phyloP scores from a whole-genome alignment of 164 flowering plant species.

The Protea cynaroides region DNA sequence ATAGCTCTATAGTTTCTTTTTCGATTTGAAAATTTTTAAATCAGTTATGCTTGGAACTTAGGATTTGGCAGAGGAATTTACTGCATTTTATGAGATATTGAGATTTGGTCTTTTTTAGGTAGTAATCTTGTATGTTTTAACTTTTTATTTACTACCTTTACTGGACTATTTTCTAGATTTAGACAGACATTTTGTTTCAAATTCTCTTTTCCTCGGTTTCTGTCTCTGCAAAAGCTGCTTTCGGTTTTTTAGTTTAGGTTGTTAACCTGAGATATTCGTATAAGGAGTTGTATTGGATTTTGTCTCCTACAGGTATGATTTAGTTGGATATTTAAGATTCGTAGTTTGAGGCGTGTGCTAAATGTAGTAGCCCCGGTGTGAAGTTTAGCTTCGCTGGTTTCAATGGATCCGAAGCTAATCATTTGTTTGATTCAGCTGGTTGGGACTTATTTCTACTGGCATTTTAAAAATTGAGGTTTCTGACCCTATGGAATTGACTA shows the following conservation, averaged over 20 bases:
- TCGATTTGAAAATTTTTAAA: not conserved
- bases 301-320: conserved; percentile 2
- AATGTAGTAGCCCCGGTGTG: not conserved
- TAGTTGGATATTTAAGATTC: conserved; percentile 3
- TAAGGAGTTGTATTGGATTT: not conserved
- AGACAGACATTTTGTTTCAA: conserved; percentile 16
- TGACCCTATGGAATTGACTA: not conserved
- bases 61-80: not conserved
- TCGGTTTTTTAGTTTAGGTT: conserved; percentile 1
- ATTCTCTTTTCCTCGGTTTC: conserved; percentile 10
- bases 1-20: conserved; percentile 1
- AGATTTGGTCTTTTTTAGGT: too few relatives aligned
- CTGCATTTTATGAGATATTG: too few relatives aligned
- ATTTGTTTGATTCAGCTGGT: not conserved
- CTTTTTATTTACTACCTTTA: not conserved
- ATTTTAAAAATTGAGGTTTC: not conserved
- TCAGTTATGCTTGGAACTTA: not conserved
- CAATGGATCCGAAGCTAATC: conserved; percentile 12
- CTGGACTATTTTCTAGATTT: conserved; percentile 13
- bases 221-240: not conserved
- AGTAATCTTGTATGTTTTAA: not conserved
- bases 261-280: conserved; percentile 9
- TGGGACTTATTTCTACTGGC: not conserved
- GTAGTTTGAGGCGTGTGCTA: not conserved
- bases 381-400: conserved; percentile 1